Evolutionary conservation across 345 rosid genomes (phyloP), one percentile per base, ranked within the genome.

Genomic region (Salix viminalis): DNA sequence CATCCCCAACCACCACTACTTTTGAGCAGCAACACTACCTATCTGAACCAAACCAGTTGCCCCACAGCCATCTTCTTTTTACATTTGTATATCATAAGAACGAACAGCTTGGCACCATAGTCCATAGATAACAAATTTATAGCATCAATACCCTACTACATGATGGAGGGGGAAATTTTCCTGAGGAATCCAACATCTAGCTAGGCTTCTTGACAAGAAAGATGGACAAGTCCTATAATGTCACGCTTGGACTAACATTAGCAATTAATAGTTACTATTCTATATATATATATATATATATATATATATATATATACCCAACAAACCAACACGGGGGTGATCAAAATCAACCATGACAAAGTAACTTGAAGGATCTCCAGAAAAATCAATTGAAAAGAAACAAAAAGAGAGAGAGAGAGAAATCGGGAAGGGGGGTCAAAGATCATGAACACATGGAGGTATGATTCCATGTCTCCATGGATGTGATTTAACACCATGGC

Each of bases 401-500:
- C 18, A 42, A 15, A 4, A 15, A 24, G 8, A 4, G 6, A 30
- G 1, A 15, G 56, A 23, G 24, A 26, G 24, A 36, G 52, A 2
- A 6, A 30, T 0, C 7, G 56, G 46, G 46, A 28, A 65, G 69
- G 42, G 69, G 68, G 36, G 67, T 56, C 50, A 50, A 12, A 10
- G 5, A 30, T n/a, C 0, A 30, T 72, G 39, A 65, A 67, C 70
- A 72, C 46, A 44, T 67, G 44, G 37, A 75, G 3, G 24, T 50
- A 54, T 6, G 67, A 69, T 68, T 73, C 73, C 71, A 77, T 73
- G 78, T 74, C 50, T 18, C 61, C 77, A 13, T 30, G 72, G 82
- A 83, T 68, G 82, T 69, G 75, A 80, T 65, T 69, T 56, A 65
- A 74, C 77, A 71, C 74, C 41, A 26, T 54, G 32, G 42, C 70